Percentiles rank a stretch among this genome's conserved stretches.
phyloP scores from a whole-genome alignment of 306 rosid species.

The Gleditsia sinensis region DNA sequence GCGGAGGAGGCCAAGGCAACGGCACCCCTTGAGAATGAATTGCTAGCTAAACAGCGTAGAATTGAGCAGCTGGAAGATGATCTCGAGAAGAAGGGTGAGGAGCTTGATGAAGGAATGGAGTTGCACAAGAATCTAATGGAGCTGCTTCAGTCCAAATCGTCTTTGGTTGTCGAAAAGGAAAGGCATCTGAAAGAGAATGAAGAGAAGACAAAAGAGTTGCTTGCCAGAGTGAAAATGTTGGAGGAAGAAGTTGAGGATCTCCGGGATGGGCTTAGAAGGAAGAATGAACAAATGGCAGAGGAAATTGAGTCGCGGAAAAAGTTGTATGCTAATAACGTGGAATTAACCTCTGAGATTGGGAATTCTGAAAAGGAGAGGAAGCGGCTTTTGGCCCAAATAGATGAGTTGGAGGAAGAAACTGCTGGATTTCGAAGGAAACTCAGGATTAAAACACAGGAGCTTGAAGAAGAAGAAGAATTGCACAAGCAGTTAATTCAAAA shows the following conservation, averaged over 20 bases:
- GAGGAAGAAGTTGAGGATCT: conserved; percentile 42
- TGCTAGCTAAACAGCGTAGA: conserved; percentile 41
- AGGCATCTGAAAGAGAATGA: conserved; percentile 48
- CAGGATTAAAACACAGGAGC: conserved; percentile 36
- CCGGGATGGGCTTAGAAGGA: conserved; percentile 39
- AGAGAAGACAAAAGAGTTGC: conserved; percentile 41
- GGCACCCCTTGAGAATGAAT: conserved; percentile 29
- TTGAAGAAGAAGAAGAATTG: conserved; percentile 43
- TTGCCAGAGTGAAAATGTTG: conserved; percentile 34
- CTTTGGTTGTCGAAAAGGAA: conserved; percentile 36
- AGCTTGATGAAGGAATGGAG: conserved; percentile 51
- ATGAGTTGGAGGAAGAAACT: conserved; percentile 46
- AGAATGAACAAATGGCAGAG: conserved; percentile 37
- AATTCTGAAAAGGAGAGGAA: conserved; percentile 53
- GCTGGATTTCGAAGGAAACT: conserved; percentile 34
- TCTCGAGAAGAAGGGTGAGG: conserved; percentile 40
- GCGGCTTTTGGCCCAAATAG: conserved; percentile 37
- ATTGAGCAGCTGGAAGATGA: conserved; percentile 46
- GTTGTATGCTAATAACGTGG: conserved; percentile 36
- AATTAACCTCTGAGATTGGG: conserved; percentile 40
- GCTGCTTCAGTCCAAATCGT: conserved; percentile 46
- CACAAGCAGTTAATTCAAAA: conserved; percentile 31
- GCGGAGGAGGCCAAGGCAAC: conserved; percentile 38
- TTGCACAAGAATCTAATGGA: conserved; percentile 51
- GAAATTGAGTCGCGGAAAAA: conserved; percentile 33